A percentile compares a stretch with the other conserved stretches of the same genome.
Evolutionary conservation across 163 green algal species (phyloP).

Genomic region (Smithsoniella earleae): DNA sequence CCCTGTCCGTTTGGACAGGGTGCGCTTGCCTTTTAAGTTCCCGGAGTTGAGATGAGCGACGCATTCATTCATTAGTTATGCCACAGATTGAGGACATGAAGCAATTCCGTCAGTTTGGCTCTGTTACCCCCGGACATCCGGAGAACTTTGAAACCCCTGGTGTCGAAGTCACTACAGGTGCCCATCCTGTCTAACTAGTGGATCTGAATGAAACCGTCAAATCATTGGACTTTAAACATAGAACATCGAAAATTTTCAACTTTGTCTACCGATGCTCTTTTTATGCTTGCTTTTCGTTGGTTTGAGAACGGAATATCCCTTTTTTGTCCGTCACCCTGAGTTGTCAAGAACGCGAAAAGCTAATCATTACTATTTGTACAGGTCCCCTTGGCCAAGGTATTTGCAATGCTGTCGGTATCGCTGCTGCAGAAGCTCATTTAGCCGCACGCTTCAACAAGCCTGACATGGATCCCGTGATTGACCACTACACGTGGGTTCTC

Average conservation of each 20-base stretch:
- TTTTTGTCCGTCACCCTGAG: not conserved
- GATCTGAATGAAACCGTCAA: too few species aligned
- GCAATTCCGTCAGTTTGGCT: slow-evolving; percentile 88
- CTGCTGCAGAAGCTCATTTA: slow-evolving; percentile 87
- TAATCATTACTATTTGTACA: slow-evolving; percentile 34
- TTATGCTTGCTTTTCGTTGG: too few species aligned
- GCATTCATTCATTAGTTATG: slow-evolving; percentile 6
- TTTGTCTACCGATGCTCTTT: too few species aligned
- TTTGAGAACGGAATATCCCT: not conserved
- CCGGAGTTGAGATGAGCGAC: too few species aligned
- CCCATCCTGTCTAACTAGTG: too few species aligned
- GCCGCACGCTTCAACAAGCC: slow-evolving; percentile 99
- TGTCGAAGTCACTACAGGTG: slow-evolving; percentile 94
- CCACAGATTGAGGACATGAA: slow-evolving; percentile 91
- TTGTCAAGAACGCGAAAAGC: not conserved
- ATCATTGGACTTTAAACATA: too few species aligned
- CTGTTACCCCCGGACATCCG: slow-evolving; percentile 87
- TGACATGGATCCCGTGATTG: slow-evolving; percentile 70
- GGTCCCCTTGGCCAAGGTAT: slow-evolving; percentile 95
- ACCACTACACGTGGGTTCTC: slow-evolving; percentile 99
- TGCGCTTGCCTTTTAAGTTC: too few species aligned
- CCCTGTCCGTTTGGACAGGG: too few species aligned
- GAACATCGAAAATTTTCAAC: too few species aligned
- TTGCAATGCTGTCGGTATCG: slow-evolving; percentile 93
- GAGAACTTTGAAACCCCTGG: slow-evolving; percentile 95